Percentiles rank a stretch among this genome's conserved stretches.
These are phyloP conservation scores for Pascua guehoae DNA, from an alignment of 1,284 basidiomycete genomes.

Conservation along the genomic window DNA sequence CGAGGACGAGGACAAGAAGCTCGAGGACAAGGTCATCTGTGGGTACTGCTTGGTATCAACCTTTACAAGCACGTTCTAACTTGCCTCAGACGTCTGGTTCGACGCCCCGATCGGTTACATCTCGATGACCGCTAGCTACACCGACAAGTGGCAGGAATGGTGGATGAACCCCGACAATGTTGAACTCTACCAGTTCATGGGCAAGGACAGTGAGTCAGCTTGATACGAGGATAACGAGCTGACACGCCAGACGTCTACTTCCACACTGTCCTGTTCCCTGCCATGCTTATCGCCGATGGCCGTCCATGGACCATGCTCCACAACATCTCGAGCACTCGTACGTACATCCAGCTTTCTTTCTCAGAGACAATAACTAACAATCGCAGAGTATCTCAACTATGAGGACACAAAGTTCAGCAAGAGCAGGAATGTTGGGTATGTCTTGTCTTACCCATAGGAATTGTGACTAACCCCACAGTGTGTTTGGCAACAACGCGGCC, in stretches of 20 bases:
- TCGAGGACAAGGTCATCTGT: constrained; percentile 96
- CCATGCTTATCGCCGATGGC: constrained; percentile 83
- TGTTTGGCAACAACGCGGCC: constrained; percentile 92
- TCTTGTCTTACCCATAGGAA: constrained; percentile 21
- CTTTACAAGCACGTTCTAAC: background rate
- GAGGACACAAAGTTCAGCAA: constrained; percentile 99
- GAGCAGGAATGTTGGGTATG: constrained; percentile 78
- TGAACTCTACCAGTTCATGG: constrained; percentile 97
- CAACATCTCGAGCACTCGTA: constrained; percentile 91
- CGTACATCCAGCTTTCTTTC: constrained; percentile 19
- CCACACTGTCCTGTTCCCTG: constrained; percentile 95
- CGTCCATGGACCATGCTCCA: constrained; percentile 91
- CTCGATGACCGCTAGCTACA: constrained; percentile 95
- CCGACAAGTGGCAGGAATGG: constrained; percentile 92
- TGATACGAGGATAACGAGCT: background rate
- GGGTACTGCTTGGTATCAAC: constrained; percentile 48
- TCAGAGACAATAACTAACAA: constrained; percentile 1
- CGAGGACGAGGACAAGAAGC: constrained; percentile 67
- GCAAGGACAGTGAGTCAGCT: constrained; percentile 68
- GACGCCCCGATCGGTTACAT: constrained; percentile 97
- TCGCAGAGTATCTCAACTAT: constrained; percentile 90
- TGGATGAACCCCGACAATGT: constrained; percentile 95
- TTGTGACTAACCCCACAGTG: constrained; percentile 37
- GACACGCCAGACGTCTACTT: constrained; percentile 76
- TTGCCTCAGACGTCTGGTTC: constrained; percentile 79